phyloP scores from a whole-genome alignment of 768 basidiomycete species.

The Termitomyces eurrhizus region DNA sequence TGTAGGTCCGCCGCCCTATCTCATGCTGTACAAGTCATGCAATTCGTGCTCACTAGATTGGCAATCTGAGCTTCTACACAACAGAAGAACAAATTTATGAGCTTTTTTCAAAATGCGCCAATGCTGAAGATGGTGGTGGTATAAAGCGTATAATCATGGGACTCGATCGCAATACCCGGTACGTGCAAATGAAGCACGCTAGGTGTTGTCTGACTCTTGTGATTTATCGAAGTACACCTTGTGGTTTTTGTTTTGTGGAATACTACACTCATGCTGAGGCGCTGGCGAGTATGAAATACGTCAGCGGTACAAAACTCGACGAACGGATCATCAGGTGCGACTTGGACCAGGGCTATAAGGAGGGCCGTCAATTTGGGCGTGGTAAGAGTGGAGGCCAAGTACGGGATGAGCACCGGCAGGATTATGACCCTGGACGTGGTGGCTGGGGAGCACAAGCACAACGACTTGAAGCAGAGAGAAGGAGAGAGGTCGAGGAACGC shows the following conservation, averaged over 20 bases:
- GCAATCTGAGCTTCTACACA: constrained; percentile 91
- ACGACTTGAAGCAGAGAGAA: constrained; percentile 64
- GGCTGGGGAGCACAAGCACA: constrained; percentile 92
- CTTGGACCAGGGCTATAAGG: constrained; percentile 93
- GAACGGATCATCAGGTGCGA: constrained; percentile 98
- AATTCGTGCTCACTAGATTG: constrained; percentile 49
- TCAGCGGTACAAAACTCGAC: constrained; percentile 98
- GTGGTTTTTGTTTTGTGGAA: constrained; percentile 94
- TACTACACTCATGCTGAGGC: constrained; percentile 96
- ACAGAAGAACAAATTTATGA: constrained; percentile 97
- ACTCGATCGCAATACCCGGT: constrained; percentile 86
- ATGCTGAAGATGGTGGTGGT: constrained; percentile 81
- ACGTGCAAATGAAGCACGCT: constrained; percentile 10
- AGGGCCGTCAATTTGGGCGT: constrained; percentile 95
- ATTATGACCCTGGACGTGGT: constrained; percentile 95
- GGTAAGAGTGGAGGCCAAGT: constrained; percentile 98
- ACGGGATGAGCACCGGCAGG: constrained; percentile 93
- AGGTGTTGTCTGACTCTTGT: constrained; percentile 11
- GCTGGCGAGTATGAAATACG: constrained; percentile 86
- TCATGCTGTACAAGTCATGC: constrained; percentile 15
- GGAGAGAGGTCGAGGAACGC: constrained; percentile 81
- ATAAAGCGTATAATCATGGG: constrained; percentile 96
- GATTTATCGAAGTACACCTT: constrained; percentile 63
- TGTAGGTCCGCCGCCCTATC: constrained; percentile 45
- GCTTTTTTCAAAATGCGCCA: constrained; percentile 87